Conservation (phyloP, 2,329 filamentous ascomycete genomes). For the Pseudocercospora fuligena region DNA sequence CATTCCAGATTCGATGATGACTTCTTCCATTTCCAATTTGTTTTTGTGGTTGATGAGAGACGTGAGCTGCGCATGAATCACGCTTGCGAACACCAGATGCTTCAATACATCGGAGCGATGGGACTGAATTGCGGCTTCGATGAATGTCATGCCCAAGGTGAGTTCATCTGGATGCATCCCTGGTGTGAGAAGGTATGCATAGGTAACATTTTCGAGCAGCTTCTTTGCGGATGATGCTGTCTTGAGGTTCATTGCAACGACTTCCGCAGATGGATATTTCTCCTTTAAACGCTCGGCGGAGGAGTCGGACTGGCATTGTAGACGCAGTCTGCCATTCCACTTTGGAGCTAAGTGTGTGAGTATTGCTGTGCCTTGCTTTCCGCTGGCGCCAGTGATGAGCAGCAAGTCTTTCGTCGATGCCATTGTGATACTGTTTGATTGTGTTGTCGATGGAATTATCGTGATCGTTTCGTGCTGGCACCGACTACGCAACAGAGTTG, state of each 20-base stretch:
- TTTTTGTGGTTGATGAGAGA: slow-evolving; percentile 46
- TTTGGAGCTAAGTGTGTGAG: slow-evolving; percentile 42
- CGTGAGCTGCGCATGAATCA: slow-evolving; percentile 41
- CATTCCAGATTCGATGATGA: slow-evolving; percentile 42
- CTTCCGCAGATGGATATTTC: slow-evolving; percentile 41
- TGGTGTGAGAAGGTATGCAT: slow-evolving; percentile 43
- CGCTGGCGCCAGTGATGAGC: slow-evolving; percentile 46
- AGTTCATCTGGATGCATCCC: slow-evolving; percentile 43
- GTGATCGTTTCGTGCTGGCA: background rate
- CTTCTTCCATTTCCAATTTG: slow-evolving; percentile 44
- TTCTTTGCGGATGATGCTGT: slow-evolving; percentile 27
- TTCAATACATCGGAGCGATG: slow-evolving; percentile 11
- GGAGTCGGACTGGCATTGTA: slow-evolving; percentile 39
- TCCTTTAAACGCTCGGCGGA: slow-evolving; percentile 37
- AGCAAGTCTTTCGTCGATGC: slow-evolving; percentile 38
- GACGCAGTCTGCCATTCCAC: slow-evolving; percentile 40
- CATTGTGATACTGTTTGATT: background rate
- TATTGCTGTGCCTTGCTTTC: slow-evolving; percentile 44
- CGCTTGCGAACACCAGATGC: slow-evolving; percentile 45
- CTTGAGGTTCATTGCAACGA: slow-evolving; percentile 41
- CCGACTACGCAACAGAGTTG: background rate
- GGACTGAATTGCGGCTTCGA: slow-evolving; percentile 41
- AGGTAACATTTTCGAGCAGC: slow-evolving; percentile 40
- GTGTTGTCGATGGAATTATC: background rate
- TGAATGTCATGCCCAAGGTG: slow-evolving; percentile 43